These are phyloP conservation scores for Buddleja alternifolia DNA, from an alignment of 257 asterid species.

Conservation along the genomic window DNA sequence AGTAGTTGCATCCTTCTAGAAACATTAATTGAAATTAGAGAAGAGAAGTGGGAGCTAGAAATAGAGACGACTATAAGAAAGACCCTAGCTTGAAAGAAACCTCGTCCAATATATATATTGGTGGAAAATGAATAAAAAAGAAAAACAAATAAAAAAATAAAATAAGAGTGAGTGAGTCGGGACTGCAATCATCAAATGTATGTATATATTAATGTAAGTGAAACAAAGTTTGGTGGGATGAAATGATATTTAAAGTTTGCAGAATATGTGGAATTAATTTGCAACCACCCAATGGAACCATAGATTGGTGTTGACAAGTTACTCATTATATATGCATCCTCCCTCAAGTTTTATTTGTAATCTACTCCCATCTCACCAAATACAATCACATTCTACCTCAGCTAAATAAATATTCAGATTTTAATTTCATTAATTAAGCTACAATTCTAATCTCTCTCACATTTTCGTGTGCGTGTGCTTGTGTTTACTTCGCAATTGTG, in stretches of 20 bases:
- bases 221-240: conserved; percentile 40
- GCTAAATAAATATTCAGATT: background rate
- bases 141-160: background rate
- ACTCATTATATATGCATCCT: background rate
- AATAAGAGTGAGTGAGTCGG: background rate
- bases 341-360: background rate
- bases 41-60: conserved; percentile 18
- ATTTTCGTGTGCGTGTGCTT: too few relatives aligned
- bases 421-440: too few relatives aligned
- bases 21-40: conserved; percentile 15
- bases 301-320: background rate
- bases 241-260: conserved; percentile 23
- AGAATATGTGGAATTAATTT: conserved; percentile 35
- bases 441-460: too few relatives aligned
- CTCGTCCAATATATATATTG: background rate
- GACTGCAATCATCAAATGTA: conserved; percentile 16
- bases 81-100: conserved; percentile 1
- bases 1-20: conserved; percentile 38
- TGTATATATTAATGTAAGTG: background rate
- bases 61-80: background rate
- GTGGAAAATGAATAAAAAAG: background rate
- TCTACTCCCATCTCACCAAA: conserved; percentile 9
- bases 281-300: conserved; percentile 34
- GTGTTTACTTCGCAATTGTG: too few relatives aligned
- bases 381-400: conserved; percentile 3